phyloP scores from a whole-genome alignment of 495 filamentous ascomycete species.

The Aeminium ludgeri region DNA sequence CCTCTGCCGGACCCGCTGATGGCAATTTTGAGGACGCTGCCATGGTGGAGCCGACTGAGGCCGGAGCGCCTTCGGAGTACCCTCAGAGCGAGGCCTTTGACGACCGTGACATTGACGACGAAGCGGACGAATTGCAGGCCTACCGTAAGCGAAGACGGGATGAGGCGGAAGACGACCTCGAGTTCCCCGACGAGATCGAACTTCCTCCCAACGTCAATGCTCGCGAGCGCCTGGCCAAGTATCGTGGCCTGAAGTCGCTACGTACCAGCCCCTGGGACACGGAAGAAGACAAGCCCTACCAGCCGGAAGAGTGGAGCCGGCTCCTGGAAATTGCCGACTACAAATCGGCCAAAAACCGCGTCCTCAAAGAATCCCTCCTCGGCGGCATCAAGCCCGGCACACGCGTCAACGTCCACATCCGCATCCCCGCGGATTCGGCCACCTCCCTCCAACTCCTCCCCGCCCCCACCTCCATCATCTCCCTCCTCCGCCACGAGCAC shows the following conservation, averaged over 20 bases:
- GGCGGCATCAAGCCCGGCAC: conserved; percentile 75
- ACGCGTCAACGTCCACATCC: conserved; percentile 63
- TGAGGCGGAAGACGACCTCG: conserved; percentile 73
- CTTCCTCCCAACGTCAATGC: conserved; percentile 75
- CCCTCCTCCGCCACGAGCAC: conserved; percentile 81
- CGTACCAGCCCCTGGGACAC: conserved; percentile 76
- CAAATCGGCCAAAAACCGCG: conserved; percentile 56
- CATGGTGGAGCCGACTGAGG: conserved; percentile 53
- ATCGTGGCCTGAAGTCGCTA: conserved; percentile 78
- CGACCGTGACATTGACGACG: conserved; percentile 74
- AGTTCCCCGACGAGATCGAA: conserved; percentile 96
- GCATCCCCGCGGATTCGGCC: conserved; percentile 14
- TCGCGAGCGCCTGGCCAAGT: conserved; percentile 66
- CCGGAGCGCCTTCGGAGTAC: conserved; percentile 56
- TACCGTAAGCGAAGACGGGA: conserved; percentile 59
- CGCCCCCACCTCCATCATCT: conserved; percentile 48
- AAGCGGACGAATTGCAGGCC: conserved; percentile 57
- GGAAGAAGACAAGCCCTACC: conserved; percentile 62
- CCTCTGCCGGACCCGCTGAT: conserved; percentile 50
- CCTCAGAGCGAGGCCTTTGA: conserved; percentile 82
- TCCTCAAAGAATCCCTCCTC: conserved; percentile 60
- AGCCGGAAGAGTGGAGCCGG: conserved; percentile 79
- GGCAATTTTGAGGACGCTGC: conserved; percentile 38
- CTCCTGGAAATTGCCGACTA: conserved; percentile 73
- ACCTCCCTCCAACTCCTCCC: conserved; percentile 47